Evolutionary conservation across 768 basidiomycete species (phyloP), one percentile per base, ranked within the genome.

Genomic region (Lentinula edodes): DNA sequence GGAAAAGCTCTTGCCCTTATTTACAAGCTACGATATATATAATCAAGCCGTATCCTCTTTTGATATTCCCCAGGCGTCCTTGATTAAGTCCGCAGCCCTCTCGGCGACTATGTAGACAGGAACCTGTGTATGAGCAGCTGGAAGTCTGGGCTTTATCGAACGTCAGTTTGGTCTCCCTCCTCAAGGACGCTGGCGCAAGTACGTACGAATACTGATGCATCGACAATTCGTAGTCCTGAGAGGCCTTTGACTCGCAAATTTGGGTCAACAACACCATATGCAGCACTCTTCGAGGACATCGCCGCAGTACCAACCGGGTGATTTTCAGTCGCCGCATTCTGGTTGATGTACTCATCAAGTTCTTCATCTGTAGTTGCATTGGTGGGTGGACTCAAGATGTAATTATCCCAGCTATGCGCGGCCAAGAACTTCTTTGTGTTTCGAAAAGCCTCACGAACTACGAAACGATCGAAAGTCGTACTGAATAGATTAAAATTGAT

Each of bases 401-500:
- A 70, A 3, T 63, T 65, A 16, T 61, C 38, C 62, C 63, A 69
- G 6, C 65, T 61, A 13, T 57, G 28, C 2, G 61, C 63, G 6
- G 60, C 18, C 28, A 65, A 12, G 43, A 70, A 66, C 6, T 36
- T 45, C 12, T 52, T 36, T 9, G 54, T 62, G 4, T 35, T 53
- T 20, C 61, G 60, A 38, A 69, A 52, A 5, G 62, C 68, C 57
- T 66, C 57, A 10, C 56, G 58, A 45, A 66, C 61, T 15, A 54
- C 60, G n/a, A 61, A 60, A 12, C 63, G 54, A 48, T 68, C 69
- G 54, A 63, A 63, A 3, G 48, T 51, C 5, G 65, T 56, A 45
- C 34, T 62, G 48, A 75, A 73, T 70, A 81, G 78, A 59, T 76
- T 75, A 1, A 78, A 75, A 64, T 82, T 74, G 69, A 82, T 79